A percentile compares a stretch with the other conserved stretches of the same genome.
Evolutionary conservation across 116 monocot genomes (phyloP).

Genomic region (Posidonia oceanica): DNA sequence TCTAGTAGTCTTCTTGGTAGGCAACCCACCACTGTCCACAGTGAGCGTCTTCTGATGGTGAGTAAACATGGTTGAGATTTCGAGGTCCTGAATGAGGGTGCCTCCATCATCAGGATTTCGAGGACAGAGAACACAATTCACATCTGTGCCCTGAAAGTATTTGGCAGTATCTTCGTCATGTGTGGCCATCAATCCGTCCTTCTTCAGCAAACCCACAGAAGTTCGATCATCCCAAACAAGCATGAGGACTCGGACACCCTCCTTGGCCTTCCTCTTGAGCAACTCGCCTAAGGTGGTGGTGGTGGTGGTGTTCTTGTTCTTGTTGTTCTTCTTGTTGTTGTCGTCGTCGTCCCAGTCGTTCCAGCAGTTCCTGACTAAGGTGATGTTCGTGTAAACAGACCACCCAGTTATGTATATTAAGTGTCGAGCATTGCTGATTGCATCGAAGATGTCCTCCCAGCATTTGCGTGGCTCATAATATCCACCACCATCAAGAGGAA

Average conservation of each 20-base stretch:
- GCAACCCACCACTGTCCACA: constrained; percentile 32
- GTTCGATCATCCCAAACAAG: constrained; percentile 96
- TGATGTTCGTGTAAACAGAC: constrained; percentile 66
- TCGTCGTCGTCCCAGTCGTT: constrained; percentile 1
- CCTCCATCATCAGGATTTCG: constrained; percentile 50
- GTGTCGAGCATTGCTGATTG: constrained; percentile 46
- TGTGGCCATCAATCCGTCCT: constrained; percentile 53
- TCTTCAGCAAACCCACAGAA: constrained; percentile 60
- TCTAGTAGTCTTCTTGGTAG: constrained; percentile 8
- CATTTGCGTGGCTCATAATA: constrained; percentile 44
- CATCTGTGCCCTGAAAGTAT: constrained; percentile 36
- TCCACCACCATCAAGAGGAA: constrained; percentile 24
- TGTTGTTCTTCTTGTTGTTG: constrained; percentile 7
- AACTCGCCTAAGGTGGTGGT: constrained; percentile 41
- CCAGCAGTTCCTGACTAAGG: constrained; percentile 36
- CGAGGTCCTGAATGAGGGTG: constrained; percentile 38
- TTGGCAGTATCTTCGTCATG: constrained; percentile 52
- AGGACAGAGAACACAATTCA: constrained; percentile 59
- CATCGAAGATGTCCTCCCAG: constrained; percentile 69
- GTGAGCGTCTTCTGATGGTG: constrained; percentile 64
- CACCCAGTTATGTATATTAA: constrained; percentile 81
- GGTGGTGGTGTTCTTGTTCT: background rate
- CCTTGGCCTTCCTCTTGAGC: constrained; percentile 64
- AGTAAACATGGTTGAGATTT: constrained; percentile 64
- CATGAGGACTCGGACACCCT: constrained; percentile 77